Evolutionary conservation across 306 rosid species (phyloP), one percentile per base, ranked within the genome.

Genomic region (Crotalaria pallida): DNA sequence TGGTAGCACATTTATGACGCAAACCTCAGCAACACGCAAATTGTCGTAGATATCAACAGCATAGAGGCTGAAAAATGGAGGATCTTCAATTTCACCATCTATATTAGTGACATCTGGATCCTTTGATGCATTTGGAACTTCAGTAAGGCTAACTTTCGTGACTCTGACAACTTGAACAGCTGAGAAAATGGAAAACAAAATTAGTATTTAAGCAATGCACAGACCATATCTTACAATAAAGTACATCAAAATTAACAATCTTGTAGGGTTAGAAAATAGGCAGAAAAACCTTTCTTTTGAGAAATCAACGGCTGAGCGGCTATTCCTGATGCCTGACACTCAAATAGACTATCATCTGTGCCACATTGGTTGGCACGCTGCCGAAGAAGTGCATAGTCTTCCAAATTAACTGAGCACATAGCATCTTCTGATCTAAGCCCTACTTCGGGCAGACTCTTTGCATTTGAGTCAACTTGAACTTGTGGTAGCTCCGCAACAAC

Each of bases 11-110:
- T 69, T 45, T 27, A 63, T 10, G 22, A 45, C 58, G 74, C 88
- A 79, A 69, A 92, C 99, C 99, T 94, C 97, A 58, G 84, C 81
- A 71, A 83, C 92, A 64, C 84, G 83, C 66, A 86, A 75, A 76
- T 79, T 79, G 67, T 78, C 64, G 50, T 89, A 91, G 83, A 95
- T 91, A 68, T 84, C 96, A 73, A 81, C 53, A 10, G 90, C 97
- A 82, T 95, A 95, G 74, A 58, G 65, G 65, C 87, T 76, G 83
- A 97, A 95, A 27, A 82, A 50, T 43, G 71, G 92, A 77, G 91
- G 84, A 74, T 95, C 96, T 43, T 69, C 86, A 73, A 73, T 43
- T 69, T 85, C 86, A 27, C 81, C 85, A 77, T 95, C 99, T 80
- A 95, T 88, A 65, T 86, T 79, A 45, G 59, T 33, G 41, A 86